phyloP scores from a whole-genome alignment of 179 eudicot genomes.

The Patellifolia procumbens region DNA sequence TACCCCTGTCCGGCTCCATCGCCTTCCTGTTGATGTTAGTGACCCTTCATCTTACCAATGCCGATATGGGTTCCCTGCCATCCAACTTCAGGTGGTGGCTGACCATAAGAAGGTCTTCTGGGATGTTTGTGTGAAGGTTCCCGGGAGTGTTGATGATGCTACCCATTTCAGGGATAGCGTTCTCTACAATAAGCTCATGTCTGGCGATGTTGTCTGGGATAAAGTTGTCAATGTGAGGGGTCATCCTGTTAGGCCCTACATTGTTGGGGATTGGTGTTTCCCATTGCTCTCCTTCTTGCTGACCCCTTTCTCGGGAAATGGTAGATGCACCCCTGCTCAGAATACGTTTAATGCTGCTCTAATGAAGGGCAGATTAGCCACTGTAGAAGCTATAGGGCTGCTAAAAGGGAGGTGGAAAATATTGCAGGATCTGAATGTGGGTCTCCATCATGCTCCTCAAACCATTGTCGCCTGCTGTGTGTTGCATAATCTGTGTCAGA shows the following conservation, averaged over 20 bases:
- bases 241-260: slow-evolving; percentile 77
- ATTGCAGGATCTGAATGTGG: slow-evolving; percentile 83
- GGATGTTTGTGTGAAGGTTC: slow-evolving; percentile 96
- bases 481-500: slow-evolving; percentile 93
- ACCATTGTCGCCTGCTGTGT: slow-evolving; percentile 97
- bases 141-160: slow-evolving; percentile 80
- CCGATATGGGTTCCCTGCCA: slow-evolving; percentile 52
- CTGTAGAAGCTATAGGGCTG: slow-evolving; percentile 79
- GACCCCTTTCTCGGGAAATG: slow-evolving; percentile 63
- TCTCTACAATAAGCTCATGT: slow-evolving; percentile 69
- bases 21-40: slow-evolving; percentile 37
- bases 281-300: slow-evolving; percentile 83
- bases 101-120: slow-evolving; percentile 93
- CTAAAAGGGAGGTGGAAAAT: slow-evolving; percentile 96
- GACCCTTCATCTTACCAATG: slow-evolving; percentile 46
- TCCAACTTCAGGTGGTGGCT: slow-evolving; percentile 91
- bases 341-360: slow-evolving; percentile 69
- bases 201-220: slow-evolving; percentile 91
- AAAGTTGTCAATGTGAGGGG: slow-evolving; percentile 76
- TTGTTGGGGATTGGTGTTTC: slow-evolving; percentile 84
- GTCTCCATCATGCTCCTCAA: slow-evolving; percentile 88
- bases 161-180: slow-evolving; percentile 86
- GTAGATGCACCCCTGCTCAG: slow-evolving; percentile 65
- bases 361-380: slow-evolving; percentile 73
- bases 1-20: slow-evolving; percentile 45